A percentile compares a stretch with the other conserved stretches of the same genome.
phyloP scores from a whole-genome alignment of 108 stramenopile species.

The Pelagomonas calceolata region DNA sequence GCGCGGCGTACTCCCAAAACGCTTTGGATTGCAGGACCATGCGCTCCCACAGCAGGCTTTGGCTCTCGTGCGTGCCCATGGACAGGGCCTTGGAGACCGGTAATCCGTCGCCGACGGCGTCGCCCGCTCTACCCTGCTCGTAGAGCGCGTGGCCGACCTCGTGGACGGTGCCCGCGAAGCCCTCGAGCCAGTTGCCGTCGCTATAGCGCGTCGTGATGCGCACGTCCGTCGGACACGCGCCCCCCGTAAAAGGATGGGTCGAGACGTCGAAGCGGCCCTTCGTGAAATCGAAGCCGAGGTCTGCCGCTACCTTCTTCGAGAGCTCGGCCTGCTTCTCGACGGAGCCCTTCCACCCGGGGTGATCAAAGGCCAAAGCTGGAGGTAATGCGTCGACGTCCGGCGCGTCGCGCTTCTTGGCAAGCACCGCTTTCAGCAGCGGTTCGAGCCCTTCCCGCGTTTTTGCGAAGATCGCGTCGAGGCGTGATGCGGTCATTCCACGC shows the following conservation, averaged over 20 bases:
- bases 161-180: constrained; percentile 69
- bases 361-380: constrained; percentile 16
- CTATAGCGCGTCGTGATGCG: constrained; percentile 76
- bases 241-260: constrained; percentile 81
- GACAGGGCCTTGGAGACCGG: constrained; percentile 48
- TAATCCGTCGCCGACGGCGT: constrained; percentile 22
- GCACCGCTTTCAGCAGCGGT: constrained; percentile 56
- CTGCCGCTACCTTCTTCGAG: constrained; percentile 44
- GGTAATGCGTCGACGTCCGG: constrained; percentile 20
- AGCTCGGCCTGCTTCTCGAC: constrained; percentile 50
- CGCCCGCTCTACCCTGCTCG: constrained; percentile 55
- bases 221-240: constrained; percentile 55
- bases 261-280: constrained; percentile 68
- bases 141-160: constrained; percentile 87
- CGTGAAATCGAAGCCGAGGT: constrained; percentile 55
- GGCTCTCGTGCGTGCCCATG: constrained; percentile 82
- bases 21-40: constrained; percentile 56
- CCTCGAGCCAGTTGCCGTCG: constrained; percentile 63
- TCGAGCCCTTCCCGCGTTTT: constrained; percentile 53
- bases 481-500: constrained; percentile 54
- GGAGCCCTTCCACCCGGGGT: constrained; percentile 32
- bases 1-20: constrained; percentile 60
- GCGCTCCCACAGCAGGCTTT: constrained; percentile 78
- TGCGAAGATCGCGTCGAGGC: constrained; percentile 62
- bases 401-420: constrained; percentile 14